Evolutionary conservation across 805 yeast species (phyloP), one percentile per base, ranked within the genome.

Genomic region (Lipomyces starkeyi): DNA sequence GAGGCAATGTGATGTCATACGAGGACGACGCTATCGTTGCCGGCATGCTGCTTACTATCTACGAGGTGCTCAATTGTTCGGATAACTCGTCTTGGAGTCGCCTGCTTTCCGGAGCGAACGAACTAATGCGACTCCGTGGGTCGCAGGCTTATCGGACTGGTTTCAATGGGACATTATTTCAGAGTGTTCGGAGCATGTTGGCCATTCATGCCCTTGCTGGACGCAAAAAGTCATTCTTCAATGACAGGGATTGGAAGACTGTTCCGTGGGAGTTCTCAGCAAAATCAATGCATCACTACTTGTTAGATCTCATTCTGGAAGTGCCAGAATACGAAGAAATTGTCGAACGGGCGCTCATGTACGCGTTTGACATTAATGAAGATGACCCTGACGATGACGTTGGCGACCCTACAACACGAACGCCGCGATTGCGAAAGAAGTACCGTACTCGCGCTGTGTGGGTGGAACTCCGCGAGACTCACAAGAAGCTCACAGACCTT

Each of bases 101-200:
- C 3, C 43, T 67, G 9, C 65, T 61, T 7, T 22, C 58, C n/a
- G 68, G 71, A 11, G 71, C 68, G 7, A 3, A 7, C 20, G 57
- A 53, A 56, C 66, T 67, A n/a, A 67, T 67, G 65, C 63, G 62
- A 7, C 32, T 53, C 17, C 59, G 71, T 8, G 71, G 71, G 2
- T 63, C 68, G 1, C 13, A 54, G 20, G 63, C 68, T 13, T 67
- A 58, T 40, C 53, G 59, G 32, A 14, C 17, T 9, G 71, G 66
- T 11, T 43, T 61, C 17, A 55, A 58, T 27, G 29, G 25, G 14
- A 40, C 54, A 11, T 25, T 67, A 9, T 67, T 67, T 49, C 68
- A 64, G 14, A 25, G 61, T 25, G 40, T 59, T 62, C 71, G 71
- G 9, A 61, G 62, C 11, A 25, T 57, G 22, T 61, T 59, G 58